phyloP scores from a whole-genome alignment of 306 rosid genomes.

The Trifolium subterraneum region DNA sequence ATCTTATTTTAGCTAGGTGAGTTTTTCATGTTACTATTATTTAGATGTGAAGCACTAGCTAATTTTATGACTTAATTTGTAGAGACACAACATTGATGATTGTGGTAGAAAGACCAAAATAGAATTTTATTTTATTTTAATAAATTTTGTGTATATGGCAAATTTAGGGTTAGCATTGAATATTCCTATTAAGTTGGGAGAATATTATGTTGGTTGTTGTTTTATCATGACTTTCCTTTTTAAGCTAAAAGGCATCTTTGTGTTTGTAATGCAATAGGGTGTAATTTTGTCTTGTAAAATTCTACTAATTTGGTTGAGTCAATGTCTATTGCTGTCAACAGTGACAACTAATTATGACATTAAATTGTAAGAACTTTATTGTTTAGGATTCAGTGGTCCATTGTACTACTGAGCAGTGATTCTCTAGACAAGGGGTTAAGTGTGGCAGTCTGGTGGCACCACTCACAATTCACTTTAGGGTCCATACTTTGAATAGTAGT shows the following conservation, averaged over 20 bases:
- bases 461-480: conserved; percentile 9
- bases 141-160: conserved; percentile 44
- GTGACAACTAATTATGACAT: conserved; percentile 38
- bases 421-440: conserved; percentile 34
- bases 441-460: conserved; percentile 37
- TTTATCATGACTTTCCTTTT: conserved; percentile 32
- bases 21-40: conserved; percentile 40
- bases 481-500: conserved; percentile 7
- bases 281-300: conserved; percentile 27
- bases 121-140: conserved; percentile 7
- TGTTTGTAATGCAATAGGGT: conserved; percentile 11
- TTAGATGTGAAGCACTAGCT: conserved; percentile 54
- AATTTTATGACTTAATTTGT: conserved; percentile 61
- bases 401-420: conserved; percentile 28
- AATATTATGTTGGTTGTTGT: conserved; percentile 35
- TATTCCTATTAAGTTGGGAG: conserved; percentile 37
- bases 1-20: conserved; percentile 48
- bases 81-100: conserved; percentile 45
- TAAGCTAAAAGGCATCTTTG: neutral
- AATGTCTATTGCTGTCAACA: conserved; percentile 35
- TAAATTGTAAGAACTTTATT: conserved; percentile 41
- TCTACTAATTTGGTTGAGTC: conserved; percentile 34
- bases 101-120: conserved; percentile 37
- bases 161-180: conserved; percentile 50
- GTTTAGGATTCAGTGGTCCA: conserved; percentile 45